phyloP scores from a whole-genome alignment of 257 asterid genomes.

The Striga asiatica region DNA sequence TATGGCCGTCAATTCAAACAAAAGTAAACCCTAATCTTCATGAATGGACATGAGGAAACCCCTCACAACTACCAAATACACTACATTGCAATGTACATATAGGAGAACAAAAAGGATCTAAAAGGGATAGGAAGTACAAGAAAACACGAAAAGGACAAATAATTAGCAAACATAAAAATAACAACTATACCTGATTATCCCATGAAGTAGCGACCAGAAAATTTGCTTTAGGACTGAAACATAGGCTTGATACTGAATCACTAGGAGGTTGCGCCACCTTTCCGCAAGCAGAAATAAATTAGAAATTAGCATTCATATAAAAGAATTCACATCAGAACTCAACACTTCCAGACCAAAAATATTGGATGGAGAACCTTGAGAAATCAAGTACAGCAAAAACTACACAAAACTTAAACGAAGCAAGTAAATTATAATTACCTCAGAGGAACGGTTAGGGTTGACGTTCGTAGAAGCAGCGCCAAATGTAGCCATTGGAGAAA shows the following conservation, averaged over 20 bases:
- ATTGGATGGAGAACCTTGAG: not conserved
- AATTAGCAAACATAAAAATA: not conserved
- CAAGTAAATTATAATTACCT: slow-evolving; percentile 30
- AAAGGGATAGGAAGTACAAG: too few relatives aligned
- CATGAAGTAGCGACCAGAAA: slow-evolving; percentile 68
- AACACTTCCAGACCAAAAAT: not conserved
- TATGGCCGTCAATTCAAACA: not conserved
- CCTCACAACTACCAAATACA: not conserved
- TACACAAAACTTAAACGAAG: not conserved
- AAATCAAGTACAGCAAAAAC: not conserved
- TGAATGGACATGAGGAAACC: not conserved
- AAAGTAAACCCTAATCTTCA: not conserved
- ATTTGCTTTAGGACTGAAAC: slow-evolving; percentile 78
- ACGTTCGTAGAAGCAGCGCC: slow-evolving; percentile 33
- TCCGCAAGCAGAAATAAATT: not conserved
- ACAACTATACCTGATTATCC: slow-evolving; percentile 70
- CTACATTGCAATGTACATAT: not conserved
- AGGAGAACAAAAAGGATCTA: not conserved
- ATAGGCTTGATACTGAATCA: slow-evolving; percentile 71
- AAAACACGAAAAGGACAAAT: not conserved
- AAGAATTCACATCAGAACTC: not conserved
- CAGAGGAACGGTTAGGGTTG: slow-evolving; percentile 68
- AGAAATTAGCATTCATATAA: not conserved
- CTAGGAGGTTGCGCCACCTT: slow-evolving; percentile 65
- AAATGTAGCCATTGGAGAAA: slow-evolving; percentile 38